phyloP scores from a whole-genome alignment of 176 grass and related monocot genomes.

The Microstegium vimineum region DNA sequence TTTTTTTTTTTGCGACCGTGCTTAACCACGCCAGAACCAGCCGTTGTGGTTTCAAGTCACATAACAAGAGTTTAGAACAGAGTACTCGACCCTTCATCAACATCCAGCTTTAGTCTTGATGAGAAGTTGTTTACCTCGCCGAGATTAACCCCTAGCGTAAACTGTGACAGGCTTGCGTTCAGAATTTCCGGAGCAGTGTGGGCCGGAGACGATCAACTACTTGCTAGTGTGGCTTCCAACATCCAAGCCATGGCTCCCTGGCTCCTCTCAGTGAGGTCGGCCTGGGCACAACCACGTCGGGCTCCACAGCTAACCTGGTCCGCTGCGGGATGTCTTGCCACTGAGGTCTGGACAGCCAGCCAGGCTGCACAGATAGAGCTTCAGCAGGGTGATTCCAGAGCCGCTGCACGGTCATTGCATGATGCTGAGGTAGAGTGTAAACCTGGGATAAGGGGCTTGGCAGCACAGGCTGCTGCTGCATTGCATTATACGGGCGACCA shows the following conservation, averaged over 20 bases:
- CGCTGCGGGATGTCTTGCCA: not conserved
- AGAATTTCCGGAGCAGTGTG: not conserved
- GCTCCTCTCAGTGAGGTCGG: not conserved
- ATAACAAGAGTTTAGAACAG: not conserved
- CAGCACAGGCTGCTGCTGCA: not conserved
- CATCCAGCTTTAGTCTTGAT: not conserved
- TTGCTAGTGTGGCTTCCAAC: not conserved
- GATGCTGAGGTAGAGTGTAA: not conserved
- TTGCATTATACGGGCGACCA: not conserved
- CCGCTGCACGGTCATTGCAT: not conserved
- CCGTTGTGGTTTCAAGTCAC: not conserved
- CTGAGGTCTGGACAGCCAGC: slow-evolving; percentile 11
- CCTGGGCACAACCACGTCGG: not conserved
- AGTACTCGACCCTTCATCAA: not conserved
- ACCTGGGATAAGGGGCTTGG: not conserved
- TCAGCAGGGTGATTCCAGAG: not conserved
- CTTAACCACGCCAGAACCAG: not conserved
- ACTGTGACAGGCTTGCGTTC: not conserved
- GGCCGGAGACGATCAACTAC: not conserved
- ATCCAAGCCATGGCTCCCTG: not conserved
- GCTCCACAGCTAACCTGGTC: not conserved
- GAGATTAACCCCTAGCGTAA: not conserved
- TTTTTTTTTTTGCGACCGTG: not conserved
- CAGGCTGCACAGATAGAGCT: not conserved
- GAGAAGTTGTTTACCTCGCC: not conserved